Base-by-base conservation (phyloP, 108 stramenopile species). In the Chaetoceros tenuissimus region DNA sequence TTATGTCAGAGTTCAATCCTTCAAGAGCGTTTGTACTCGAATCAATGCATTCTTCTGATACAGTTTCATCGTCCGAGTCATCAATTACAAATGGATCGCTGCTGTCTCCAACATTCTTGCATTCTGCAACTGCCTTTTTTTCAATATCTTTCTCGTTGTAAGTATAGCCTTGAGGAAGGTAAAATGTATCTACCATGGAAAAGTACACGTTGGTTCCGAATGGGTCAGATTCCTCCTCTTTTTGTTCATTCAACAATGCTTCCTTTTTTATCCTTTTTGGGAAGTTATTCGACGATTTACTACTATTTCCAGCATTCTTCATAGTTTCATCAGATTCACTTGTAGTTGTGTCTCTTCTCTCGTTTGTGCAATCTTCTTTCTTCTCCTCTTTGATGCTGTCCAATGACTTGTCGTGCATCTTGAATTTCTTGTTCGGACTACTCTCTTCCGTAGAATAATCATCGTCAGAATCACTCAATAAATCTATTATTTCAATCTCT, bases 1-100 rank as follows among this genome's bases (percentile, higher is more conserved):
- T 24, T 8, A 59, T 27, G 23, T 53, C 63, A 0, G 46, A 24
- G 27, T 47, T 53, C 2, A 74, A 52, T 19, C 62, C 28, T 49
- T 16, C 7, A 7, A n/a, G 7, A 21, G 13, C 48, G n/a, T 49
- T 3, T 16, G 19, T 24, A 24, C 48, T 49, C 23, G 13, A 16
- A 3, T 24, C 22, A 7, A 16, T 7, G 13, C 18, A 5, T 7
- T 7, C 48, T 7, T 21, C 29, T 3, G 51, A 51, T 10, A 28
- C 55, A 0, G 53, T 52, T 0, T 67, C 54, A 0, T 28, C 27
- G 48, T 48, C 40, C 29, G 28, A 26, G 17, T 55, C 61, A 24
- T 22, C 53, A n/a, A 22, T 54, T 3, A 22, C 53, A 29, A 17
- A 5, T 3, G 27, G 24, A 31, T 54, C 25, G 13, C n/a, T 18